Evolutionary conservation across 768 basidiomycete genomes (phyloP), one percentile per base, ranked within the genome.

Genomic region (Termitomyces eurrhizus): DNA sequence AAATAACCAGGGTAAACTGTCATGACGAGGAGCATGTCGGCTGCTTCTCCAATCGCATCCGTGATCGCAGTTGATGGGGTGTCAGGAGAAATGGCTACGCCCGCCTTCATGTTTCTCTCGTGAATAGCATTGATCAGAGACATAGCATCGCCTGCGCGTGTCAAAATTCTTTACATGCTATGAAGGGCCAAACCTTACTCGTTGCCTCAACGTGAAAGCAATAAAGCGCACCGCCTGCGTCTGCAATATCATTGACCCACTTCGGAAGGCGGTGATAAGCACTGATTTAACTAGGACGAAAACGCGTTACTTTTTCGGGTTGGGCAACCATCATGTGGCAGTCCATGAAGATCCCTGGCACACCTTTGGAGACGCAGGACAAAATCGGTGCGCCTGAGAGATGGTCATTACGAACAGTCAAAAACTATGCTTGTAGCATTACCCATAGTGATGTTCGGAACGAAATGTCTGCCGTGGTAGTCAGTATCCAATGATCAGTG

Each of bases 321-420:
- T 98, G 79, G 0, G 94, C 73, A 21, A 99, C 97, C 97, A 99
- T 99, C 97, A 98, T 98, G 75, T 99, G 97, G 74, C 95, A 98
- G 75, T 99, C 97, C 96, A 99, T 98, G 79, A 95, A 98, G 67
- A 98, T 97, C 56, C 85, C 92, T 2, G 96, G 95, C 24, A 98
- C 84, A 39, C 87, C 84, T 73, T 94, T 94, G 56, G 83, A 79
- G 24, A 99, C 88, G 65, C 88, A 92, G 35, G 90, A 80, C 36
- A 98, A 83, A 52, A 98, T 83, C 7, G 96, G 95, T 37, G 92
- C 88, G 60, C 95, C 93, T 94, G 71, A 53, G 16, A 35, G 13
- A 37, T 33, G 48, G 58, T 39, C 64, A 21, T 55, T 41, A 57
- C 35, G n/a, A 13, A 37, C 8, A 32, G 16, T 56, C n/a, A n/a